Base-by-base conservation (phyloP, 257 asterid genomes). In the Craterostigma plantagineum region DNA sequence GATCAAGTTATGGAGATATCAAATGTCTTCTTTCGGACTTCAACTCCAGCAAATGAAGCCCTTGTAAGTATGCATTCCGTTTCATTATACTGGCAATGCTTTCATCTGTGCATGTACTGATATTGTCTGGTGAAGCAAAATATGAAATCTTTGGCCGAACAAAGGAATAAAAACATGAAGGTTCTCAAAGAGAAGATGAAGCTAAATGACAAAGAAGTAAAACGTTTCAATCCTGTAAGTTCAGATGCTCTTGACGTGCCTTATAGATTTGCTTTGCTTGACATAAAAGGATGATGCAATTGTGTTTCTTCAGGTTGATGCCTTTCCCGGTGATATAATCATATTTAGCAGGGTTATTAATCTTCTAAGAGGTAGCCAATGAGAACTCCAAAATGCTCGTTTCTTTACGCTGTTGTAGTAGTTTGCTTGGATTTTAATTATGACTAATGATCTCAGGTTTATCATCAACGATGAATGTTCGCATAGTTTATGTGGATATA, bases 311-410 rank as follows among this genome's bases (percentile, higher is more conserved):
- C 81, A 87, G 97, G 81, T 87, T 50, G 95, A 87, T 71, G 95
- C 97, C 62, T 87, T 87, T 65, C 97, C 97, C 9, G 94, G 97
- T 50, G 97, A 87, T 64, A 78, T 82, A 54, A 77, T 87, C 58
- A 87, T 87, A 69, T 87, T 87, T 66, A 58, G 85, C 51, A 71
- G 97, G 55, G 95, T 87, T 54, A 66, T 87, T 67, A 87, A 87
- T 71, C 93, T 87, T 55, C 95, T 87, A 43, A 68, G 97, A 76
- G 97, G 97, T 81, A 56, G 57, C 35, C 12, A 53, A 57, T 67
- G 37, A 36, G 50, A 50, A 23, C n/a, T n/a, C n/a, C n/a, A 45
- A 1, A 15, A 15, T 34, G 8, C 40, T 35, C 36, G 33, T 4
- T 27, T 49, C 41, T 53, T 48, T 58, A 57, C 49, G 18, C 17